Conservation (phyloP, 495 filamentous ascomycete genomes). For the Thermothielavioides terrestris region DNA sequence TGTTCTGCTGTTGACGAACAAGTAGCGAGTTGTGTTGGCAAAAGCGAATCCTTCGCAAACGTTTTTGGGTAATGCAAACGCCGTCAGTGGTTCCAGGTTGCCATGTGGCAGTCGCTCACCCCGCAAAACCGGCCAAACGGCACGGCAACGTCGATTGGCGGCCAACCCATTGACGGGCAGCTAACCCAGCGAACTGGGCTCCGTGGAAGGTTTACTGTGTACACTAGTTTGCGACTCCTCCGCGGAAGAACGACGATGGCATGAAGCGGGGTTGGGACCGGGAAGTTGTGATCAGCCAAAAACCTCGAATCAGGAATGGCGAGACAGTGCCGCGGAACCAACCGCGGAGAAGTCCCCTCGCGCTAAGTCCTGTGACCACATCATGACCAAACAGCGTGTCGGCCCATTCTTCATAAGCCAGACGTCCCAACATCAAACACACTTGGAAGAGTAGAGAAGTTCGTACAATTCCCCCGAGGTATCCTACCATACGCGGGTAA, state of each 20-base stretch:
- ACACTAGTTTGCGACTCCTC: background rate
- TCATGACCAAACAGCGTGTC: background rate
- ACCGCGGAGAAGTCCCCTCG: too few species aligned
- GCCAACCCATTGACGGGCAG: too few species aligned
- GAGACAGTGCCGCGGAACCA: background rate
- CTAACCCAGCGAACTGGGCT: too few species aligned
- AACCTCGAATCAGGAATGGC: background rate
- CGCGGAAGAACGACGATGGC: background rate
- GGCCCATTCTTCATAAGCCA: background rate
- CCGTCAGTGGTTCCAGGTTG: too few species aligned
- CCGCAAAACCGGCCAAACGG: too few species aligned
- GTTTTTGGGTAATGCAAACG: too few species aligned
- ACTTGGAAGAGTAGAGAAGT: background rate
- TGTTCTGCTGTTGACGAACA: too few species aligned
- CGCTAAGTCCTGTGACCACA: background rate
- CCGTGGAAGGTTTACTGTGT: background rate
- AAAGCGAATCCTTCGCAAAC: too few species aligned
- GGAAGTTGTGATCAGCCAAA: background rate
- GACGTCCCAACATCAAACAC: background rate
- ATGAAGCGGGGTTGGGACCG: background rate
- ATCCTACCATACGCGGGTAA: too few species aligned
- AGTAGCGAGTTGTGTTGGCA: too few species aligned
- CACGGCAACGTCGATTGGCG: too few species aligned
- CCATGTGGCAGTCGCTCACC: too few species aligned
- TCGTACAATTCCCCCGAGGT: background rate